These are phyloP conservation scores for Colletotrichum lupini DNA, from an alignment of 2,329 filamentous ascomycete genomes.

Conservation along the genomic window DNA sequence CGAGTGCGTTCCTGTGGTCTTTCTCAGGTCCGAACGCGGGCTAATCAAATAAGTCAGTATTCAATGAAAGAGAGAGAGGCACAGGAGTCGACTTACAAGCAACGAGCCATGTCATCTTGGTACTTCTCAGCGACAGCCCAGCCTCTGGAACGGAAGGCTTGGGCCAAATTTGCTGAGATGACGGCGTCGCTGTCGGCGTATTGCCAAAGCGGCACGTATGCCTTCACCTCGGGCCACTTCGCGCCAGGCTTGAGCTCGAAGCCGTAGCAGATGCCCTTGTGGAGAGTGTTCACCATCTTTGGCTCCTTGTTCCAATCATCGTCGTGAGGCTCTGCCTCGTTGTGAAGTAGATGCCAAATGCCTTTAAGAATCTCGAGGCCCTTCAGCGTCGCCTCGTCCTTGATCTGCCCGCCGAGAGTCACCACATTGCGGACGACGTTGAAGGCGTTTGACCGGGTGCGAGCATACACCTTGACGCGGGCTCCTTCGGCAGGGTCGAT, in stretches of 20 bases:
- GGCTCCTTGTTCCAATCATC: slow-evolving; percentile 32
- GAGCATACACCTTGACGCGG: slow-evolving; percentile 42
- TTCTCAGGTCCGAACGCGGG: slow-evolving; percentile 24
- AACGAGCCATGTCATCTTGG: slow-evolving; percentile 21
- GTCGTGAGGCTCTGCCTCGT: slow-evolving; percentile 37
- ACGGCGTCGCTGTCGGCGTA: slow-evolving; percentile 36
- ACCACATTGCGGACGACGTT: slow-evolving; percentile 39
- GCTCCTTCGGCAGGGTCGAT: slow-evolving; percentile 40
- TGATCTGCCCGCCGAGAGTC: slow-evolving; percentile 39
- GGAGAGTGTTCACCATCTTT: slow-evolving; percentile 21
- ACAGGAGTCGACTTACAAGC: slow-evolving; percentile 29
- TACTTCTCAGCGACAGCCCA: slow-evolving; percentile 34
- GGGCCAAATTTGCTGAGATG: slow-evolving; percentile 31
- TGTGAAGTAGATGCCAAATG: slow-evolving; percentile 42
- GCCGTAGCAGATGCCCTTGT: slow-evolving; percentile 41
- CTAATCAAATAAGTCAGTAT: slow-evolving; percentile 13
- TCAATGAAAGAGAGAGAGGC: neutral
- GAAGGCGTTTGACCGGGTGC: slow-evolving; percentile 40
- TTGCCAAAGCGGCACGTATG: slow-evolving; percentile 42
- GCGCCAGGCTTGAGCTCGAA: slow-evolving; percentile 41
- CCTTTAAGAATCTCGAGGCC: slow-evolving; percentile 38
- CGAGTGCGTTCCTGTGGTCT: slow-evolving; percentile 31
- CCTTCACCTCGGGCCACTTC: slow-evolving; percentile 39
- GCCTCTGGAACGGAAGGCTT: slow-evolving; percentile 26
- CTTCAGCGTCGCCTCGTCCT: slow-evolving; percentile 37